phyloP scores from a whole-genome alignment of 495 filamentous ascomycete species.

The Neurospora cerealis region DNA sequence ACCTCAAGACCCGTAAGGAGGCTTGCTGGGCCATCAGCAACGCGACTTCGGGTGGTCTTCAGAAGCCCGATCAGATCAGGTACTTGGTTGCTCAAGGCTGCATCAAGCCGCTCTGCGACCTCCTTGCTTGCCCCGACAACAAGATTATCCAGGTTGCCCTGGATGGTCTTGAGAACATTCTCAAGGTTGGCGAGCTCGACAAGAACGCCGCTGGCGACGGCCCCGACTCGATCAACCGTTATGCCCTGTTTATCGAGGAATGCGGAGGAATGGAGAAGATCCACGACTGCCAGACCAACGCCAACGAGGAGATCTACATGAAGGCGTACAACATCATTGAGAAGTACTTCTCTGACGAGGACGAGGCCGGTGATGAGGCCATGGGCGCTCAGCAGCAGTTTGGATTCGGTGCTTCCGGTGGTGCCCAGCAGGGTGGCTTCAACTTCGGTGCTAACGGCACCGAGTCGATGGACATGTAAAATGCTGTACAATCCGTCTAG shows the following conservation, averaged over 20 bases:
- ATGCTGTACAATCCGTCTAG: neutral
- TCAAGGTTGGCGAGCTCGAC: conserved; percentile 98
- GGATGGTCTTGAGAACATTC: conserved; percentile 96
- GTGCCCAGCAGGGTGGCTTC: conserved; percentile 72
- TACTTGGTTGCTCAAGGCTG: conserved; percentile 88
- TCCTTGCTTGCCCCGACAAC: conserved; percentile 95
- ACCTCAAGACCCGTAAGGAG: conserved; percentile 99
- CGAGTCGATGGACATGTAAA: conserved; percentile 98
- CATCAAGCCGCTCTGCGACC: conserved; percentile 96
- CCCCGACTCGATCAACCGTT: conserved; percentile 82
- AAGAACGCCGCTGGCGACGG: conserved; percentile 72
- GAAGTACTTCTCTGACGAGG: conserved; percentile 99
- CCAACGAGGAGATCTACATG: conserved; percentile 99
- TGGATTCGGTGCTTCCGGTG: conserved; percentile 64
- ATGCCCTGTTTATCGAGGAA: conserved; percentile 97
- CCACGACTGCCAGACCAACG: conserved; percentile 98
- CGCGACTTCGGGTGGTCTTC: conserved; percentile 91
- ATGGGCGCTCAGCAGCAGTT: conserved; percentile 53
- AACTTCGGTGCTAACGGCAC: conserved; percentile 80
- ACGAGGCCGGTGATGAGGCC: conserved; percentile 67
- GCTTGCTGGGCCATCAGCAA: conserved; percentile 99
- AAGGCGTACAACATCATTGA: conserved; percentile 99
- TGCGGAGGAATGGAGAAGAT: conserved; percentile 99
- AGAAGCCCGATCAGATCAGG: conserved; percentile 97
- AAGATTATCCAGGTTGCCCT: conserved; percentile 99